A percentile compares a stretch with the other conserved stretches of the same genome.
These are phyloP conservation scores for Primulina tabacum DNA, from an alignment of 257 asterid species.

Conservation along the genomic window DNA sequence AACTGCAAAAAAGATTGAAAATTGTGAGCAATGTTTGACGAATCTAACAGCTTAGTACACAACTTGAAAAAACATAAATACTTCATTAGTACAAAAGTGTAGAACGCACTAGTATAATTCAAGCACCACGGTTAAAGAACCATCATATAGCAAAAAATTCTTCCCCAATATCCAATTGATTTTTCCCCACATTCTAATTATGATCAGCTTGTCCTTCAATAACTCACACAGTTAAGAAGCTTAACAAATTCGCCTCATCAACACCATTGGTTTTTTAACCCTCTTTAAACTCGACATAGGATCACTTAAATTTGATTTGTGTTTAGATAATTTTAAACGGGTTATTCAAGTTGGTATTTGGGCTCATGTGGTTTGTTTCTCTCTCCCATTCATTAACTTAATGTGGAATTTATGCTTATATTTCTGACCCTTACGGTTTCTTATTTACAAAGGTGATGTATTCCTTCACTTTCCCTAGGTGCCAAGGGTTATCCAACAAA, in stretches of 20 bases:
- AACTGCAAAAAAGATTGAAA: constrained; percentile 26
- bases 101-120: background rate
- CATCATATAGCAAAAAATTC: background rate
- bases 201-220: background rate
- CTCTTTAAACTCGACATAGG: background rate
- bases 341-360: background rate
- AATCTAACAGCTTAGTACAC: constrained; percentile 17
- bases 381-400: background rate
- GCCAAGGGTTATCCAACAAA: background rate
- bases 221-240: constrained; percentile 4
- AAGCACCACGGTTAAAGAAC: background rate
- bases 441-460: background rate
- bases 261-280: background rate
- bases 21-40: constrained; percentile 20
- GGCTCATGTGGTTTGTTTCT: background rate
- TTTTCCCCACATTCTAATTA: background rate
- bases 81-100: too few relatives aligned
- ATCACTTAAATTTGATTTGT: background rate
- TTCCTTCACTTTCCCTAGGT: background rate
- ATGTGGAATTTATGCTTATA: background rate
- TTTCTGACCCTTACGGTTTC: background rate
- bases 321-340: background rate
- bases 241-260: background rate
- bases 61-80: background rate
- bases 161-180: constrained; percentile 1